A percentile compares a stretch with the other conserved stretches of the same genome.
phyloP scores from a whole-genome alignment of 352 stramenopile genomes.

The Phytophthora niederhauseri region DNA sequence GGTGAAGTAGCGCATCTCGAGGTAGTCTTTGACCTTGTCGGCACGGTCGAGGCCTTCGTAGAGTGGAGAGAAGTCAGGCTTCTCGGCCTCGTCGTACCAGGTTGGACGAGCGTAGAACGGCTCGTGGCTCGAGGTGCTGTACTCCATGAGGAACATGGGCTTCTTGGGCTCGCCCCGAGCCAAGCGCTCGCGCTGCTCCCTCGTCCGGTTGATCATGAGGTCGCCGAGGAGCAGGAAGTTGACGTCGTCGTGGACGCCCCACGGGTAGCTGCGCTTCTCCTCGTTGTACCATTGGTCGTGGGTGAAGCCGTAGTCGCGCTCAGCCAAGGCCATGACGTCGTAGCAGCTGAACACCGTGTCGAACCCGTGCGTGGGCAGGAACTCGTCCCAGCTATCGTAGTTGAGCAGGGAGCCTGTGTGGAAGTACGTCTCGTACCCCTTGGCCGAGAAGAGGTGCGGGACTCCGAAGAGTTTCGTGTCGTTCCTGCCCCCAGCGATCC shows the following conservation, averaged over 20 bases:
- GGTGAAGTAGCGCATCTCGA: constrained; percentile 12
- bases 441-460: constrained; percentile 49
- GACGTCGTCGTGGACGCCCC: constrained; percentile 57
- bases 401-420: constrained; percentile 35
- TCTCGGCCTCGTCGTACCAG: constrained; percentile 37
- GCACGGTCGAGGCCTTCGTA: constrained; percentile 9
- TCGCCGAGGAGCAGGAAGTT: constrained; percentile 46
- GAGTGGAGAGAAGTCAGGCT: constrained; percentile 42
- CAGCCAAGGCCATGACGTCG: constrained; percentile 33
- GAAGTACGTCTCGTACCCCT: constrained; percentile 51
- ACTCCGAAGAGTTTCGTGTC: constrained; percentile 37
- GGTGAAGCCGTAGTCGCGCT: constrained; percentile 33
- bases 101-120: constrained; percentile 34
- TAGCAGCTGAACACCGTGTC: constrained; percentile 32
- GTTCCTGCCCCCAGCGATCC: constrained; percentile 23
- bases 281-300: constrained; percentile 30
- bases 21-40: not conserved
- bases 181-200: constrained; percentile 27
- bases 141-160: constrained; percentile 53
- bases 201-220: constrained; percentile 43
- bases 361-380: constrained; percentile 49
- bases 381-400: constrained; percentile 50
- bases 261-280: constrained; percentile 15
- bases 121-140: constrained; percentile 58
- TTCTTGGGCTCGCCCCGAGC: constrained; percentile 28